Conservation (phyloP, 78 protist species). For the Diacronema lutheri region DNA sequence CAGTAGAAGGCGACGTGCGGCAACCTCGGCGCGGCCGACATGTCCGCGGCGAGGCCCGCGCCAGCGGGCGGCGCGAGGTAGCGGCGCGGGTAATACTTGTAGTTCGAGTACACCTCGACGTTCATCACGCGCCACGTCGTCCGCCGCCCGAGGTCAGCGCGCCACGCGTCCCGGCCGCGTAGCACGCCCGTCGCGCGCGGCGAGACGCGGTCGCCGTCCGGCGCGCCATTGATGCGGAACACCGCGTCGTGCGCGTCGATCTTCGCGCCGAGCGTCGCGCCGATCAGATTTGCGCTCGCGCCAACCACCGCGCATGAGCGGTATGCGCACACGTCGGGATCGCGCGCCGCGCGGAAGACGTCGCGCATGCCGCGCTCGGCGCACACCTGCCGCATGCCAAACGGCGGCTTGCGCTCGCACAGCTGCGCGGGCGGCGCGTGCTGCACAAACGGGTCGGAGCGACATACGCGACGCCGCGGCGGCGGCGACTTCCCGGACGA, state of each 20-base stretch:
- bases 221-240: background rate
- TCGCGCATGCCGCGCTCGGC: too few relatives aligned
- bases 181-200: background rate
- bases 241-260: slow-evolving; percentile 14
- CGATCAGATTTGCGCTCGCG: background rate
- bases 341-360: background rate
- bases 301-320: background rate
- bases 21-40: background rate
- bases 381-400: background rate
- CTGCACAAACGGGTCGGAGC: too few relatives aligned
- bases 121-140: slow-evolving; percentile 12
- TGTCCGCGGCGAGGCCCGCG: background rate
- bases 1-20: background rate
- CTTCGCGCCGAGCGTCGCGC: background rate
- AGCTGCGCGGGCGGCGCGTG: too few relatives aligned
- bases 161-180: background rate
- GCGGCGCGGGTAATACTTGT: background rate
- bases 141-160: background rate
- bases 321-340: background rate
- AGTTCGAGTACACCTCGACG: slow-evolving; percentile 5
- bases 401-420: background rate
- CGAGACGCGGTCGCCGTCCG: background rate
- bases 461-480: too few relatives aligned
- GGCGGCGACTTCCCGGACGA: too few relatives aligned
- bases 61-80: background rate